Percentiles rank a stretch among this genome's conserved stretches.
Evolutionary conservation across 225 moss, liverwort and hornwort species (phyloP).

Genomic region (Lunularia cruciata): DNA sequence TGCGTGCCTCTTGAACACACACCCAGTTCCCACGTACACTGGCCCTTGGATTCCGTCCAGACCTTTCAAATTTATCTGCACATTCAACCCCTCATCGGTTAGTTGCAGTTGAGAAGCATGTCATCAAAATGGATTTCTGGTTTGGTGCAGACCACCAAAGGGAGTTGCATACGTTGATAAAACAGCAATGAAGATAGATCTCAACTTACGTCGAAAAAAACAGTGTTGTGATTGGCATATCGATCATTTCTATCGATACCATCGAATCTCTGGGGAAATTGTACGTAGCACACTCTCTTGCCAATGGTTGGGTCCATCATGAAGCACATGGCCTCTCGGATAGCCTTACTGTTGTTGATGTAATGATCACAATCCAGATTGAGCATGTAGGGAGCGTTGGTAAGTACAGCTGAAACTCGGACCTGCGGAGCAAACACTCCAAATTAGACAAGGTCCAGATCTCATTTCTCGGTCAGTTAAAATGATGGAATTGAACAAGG

Average conservation of each 20-base stretch:
- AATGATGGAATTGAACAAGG: too few species aligned
- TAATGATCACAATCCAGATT: conserved; percentile 99
- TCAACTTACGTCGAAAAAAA: conserved; percentile 82
- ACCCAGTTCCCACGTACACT: conserved; percentile 96
- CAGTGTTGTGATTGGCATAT: conserved; percentile 97
- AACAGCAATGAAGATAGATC: too few species aligned
- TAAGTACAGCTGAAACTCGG: conserved; percentile 83
- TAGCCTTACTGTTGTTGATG: conserved; percentile 96
- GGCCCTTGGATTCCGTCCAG: conserved; percentile 93
- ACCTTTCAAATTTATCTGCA: conserved; percentile 97
- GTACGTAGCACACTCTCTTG: conserved; percentile 87
- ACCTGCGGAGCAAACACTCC: too few species aligned
- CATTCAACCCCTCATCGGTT: too few species aligned
- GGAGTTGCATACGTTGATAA: background rate
- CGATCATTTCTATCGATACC: conserved; percentile 97
- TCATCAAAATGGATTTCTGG: too few species aligned
- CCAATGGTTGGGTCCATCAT: conserved; percentile 91
- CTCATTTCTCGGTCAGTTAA: too few species aligned
- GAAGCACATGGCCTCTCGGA: conserved; percentile 95
- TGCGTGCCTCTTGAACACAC: conserved; percentile 79
- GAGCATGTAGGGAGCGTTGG: conserved; percentile 88
- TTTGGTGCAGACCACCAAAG: too few species aligned
- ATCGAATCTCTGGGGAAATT: conserved; percentile 94
- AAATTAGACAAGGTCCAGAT: too few species aligned
- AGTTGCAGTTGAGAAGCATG: too few species aligned